Percentiles rank a stretch among this genome's conserved stretches.
These are phyloP conservation scores for Rhododendron kiyosumense DNA, from an alignment of 148 eudicot genomes.

Conservation along the genomic window DNA sequence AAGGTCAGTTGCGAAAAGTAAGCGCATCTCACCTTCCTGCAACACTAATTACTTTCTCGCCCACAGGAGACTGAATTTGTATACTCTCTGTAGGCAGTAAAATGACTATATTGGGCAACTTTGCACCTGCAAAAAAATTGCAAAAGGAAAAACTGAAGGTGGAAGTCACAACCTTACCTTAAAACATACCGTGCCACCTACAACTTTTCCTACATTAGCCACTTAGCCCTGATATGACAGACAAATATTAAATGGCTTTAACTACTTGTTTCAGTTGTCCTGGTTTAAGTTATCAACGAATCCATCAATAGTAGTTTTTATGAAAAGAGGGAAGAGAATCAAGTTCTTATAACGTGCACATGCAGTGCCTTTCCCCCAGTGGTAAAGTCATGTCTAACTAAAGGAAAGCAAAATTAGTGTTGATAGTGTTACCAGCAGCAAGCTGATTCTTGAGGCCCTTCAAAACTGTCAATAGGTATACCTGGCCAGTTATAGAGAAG, in stretches of 20 bases:
- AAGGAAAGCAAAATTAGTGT: not conserved
- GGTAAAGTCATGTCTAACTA: not conserved
- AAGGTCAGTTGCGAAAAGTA: not conserved
- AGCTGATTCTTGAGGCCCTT: slow-evolving; percentile 95
- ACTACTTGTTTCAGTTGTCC: not conserved
- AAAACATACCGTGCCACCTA: not conserved
- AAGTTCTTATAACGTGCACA: not conserved
- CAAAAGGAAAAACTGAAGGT: not conserved
- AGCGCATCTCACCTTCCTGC: slow-evolving; percentile 66
- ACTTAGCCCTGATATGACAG: not conserved
- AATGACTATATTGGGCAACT: slow-evolving; percentile 60
- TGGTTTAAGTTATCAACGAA: not conserved
- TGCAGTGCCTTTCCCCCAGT: not conserved
- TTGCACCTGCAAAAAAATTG: slow-evolving; percentile 57
- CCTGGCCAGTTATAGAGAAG: slow-evolving; percentile 40
- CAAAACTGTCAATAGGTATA: slow-evolving; percentile 78
- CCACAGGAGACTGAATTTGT: slow-evolving; percentile 42
- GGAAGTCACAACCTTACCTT: not conserved
- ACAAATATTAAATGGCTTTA: not conserved
- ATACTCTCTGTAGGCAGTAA: slow-evolving; percentile 61
- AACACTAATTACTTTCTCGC: slow-evolving; percentile 54
- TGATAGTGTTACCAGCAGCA: slow-evolving; percentile 72
- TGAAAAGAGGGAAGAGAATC: not conserved
- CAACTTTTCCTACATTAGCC: not conserved
- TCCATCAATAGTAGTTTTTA: not conserved